Percentiles rank a stretch among this genome's conserved stretches.
Evolutionary conservation across 2,329 filamentous ascomycete genomes (phyloP).

Genomic region (Didymella pomorum): DNA sequence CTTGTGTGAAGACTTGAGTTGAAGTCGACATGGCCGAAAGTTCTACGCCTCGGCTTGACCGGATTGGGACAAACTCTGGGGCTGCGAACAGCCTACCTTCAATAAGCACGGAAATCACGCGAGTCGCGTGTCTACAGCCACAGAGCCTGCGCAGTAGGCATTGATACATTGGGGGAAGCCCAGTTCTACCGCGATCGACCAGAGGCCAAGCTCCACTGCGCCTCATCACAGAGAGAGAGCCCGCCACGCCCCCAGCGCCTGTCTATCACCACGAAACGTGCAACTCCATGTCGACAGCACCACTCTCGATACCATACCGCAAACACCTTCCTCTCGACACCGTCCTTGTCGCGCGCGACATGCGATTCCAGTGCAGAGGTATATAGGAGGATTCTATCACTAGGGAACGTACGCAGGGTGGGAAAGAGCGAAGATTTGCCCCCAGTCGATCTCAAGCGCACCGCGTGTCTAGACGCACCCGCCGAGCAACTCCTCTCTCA

Average conservation of each 20-base stretch:
- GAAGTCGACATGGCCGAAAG: conserved; percentile 8
- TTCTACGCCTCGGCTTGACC: conserved; percentile 20
- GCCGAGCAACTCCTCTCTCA: conserved; percentile 1
- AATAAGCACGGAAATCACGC: conserved; percentile 9
- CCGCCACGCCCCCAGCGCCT: conserved; percentile 18
- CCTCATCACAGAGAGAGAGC: conserved; percentile 1
- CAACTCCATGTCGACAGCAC: conserved; percentile 30
- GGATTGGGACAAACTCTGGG: conserved; percentile 13
- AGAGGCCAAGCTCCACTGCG: conserved; percentile 6
- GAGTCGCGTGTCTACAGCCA: conserved; percentile 7
- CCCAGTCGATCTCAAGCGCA: conserved; percentile 14
- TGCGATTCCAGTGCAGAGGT: conserved; percentile 22
- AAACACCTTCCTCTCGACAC: conserved; percentile 4
- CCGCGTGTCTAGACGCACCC: conserved; percentile 2
- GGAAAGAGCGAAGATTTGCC: conserved; percentile 24
- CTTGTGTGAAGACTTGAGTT: neutral
- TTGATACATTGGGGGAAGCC: conserved; percentile 1
- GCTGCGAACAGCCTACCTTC: conserved; percentile 14
- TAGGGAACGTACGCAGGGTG: conserved; percentile 11
- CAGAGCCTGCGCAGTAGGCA: conserved; percentile 15
- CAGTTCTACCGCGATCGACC: neutral
- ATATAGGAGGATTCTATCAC: conserved; percentile 20
- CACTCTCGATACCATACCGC: conserved; percentile 11
- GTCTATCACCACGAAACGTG: conserved; percentile 20
- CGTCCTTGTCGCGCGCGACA: conserved; percentile 20